Base-by-base conservation (phyloP, 129 eudicot species). In the Silybum marianum region DNA sequence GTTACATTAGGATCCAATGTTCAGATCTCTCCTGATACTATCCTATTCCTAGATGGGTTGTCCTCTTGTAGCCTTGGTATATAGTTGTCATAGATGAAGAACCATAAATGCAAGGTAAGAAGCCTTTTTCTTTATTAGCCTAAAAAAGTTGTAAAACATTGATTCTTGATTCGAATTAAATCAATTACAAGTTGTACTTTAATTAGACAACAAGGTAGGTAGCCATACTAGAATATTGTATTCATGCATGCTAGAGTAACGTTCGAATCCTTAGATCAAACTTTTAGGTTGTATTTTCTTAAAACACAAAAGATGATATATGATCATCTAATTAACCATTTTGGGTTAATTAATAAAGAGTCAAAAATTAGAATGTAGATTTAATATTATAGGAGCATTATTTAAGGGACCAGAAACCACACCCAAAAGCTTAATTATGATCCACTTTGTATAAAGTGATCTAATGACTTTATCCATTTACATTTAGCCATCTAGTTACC, bases 71-170 rank as follows among this genome's bases (percentile, higher is more conserved):
- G 30, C 3, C 78, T 74, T 82, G 82, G 54, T 44, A 28, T 67
- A 77, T 83, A 78, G 86, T 83, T 83, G 86, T 72, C 83, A 66
- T 72, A 77, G 78, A 23, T 77, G 86, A 73, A 77, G 54, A 40
- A 71, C 71, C 71, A 82, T 83, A 83, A 83, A 83, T 83, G 86
- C 72, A 70, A 83, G 86, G 86, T 83, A 78, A 83, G 83, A 83
- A 78, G 86, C 75, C 79, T 78, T 83, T 83, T 83, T 83, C 83
- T 83, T 83, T 83, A 83, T 83, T 72, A 63, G 70, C 70, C 19
- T 21, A 62, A 39, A 34, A 69, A 72, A 19, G 19, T 51, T 22
- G 68, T 38, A 74, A n/a, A 21, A 26, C 26, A 78, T 16, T 4
- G 14, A 23, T 38, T n/a, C 11, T 26, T 78, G 74, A 78, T 70